Percentiles rank a stretch among this genome's conserved stretches.
Conservation (phyloP, 352 stramenopile genomes). For the Globisporangium viniferum region DNA sequence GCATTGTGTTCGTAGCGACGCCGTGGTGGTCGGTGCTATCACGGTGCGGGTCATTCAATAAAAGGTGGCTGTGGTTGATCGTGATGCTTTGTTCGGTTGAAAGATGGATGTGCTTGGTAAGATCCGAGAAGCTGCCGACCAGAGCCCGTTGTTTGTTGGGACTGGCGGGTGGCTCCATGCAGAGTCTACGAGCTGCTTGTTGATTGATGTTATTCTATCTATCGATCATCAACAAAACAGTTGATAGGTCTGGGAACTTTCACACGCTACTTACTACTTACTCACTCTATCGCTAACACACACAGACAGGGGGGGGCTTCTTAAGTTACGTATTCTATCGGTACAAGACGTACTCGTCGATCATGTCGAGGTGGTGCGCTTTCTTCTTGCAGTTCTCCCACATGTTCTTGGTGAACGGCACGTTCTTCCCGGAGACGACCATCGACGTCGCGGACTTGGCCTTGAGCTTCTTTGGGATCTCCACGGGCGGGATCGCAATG, state of each 20-base stretch:
- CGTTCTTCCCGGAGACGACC: slow-evolving; percentile 51
- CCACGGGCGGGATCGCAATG: slow-evolving; percentile 51
- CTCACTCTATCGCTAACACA: slow-evolving; percentile 3
- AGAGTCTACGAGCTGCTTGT: slow-evolving; percentile 14
- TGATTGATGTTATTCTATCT: background rate
- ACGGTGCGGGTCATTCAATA: too few species aligned
- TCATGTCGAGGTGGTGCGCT: slow-evolving; percentile 43
- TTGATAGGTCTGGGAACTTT: slow-evolving; percentile 5
- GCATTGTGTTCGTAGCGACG: background rate
- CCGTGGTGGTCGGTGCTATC: background rate
- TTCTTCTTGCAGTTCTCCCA: slow-evolving; percentile 64
- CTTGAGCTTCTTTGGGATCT: slow-evolving; percentile 51
- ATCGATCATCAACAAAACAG: background rate
- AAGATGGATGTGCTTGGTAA: background rate
- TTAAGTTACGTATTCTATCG: slow-evolving; percentile 20
- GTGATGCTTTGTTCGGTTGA: background rate
- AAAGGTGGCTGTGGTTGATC: background rate
- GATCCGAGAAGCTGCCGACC: slow-evolving; percentile 12
- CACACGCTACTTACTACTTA: background rate
- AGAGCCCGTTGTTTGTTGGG: background rate
- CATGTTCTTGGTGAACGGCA: slow-evolving; percentile 64
- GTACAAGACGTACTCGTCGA: slow-evolving; percentile 41
- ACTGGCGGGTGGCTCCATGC: slow-evolving; percentile 6
- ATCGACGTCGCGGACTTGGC: slow-evolving; percentile 34
- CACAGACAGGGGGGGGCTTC: background rate